These are phyloP conservation scores for Candida coquimbonensis DNA, from an alignment of 805 yeast species.

Conservation along the genomic window DNA sequence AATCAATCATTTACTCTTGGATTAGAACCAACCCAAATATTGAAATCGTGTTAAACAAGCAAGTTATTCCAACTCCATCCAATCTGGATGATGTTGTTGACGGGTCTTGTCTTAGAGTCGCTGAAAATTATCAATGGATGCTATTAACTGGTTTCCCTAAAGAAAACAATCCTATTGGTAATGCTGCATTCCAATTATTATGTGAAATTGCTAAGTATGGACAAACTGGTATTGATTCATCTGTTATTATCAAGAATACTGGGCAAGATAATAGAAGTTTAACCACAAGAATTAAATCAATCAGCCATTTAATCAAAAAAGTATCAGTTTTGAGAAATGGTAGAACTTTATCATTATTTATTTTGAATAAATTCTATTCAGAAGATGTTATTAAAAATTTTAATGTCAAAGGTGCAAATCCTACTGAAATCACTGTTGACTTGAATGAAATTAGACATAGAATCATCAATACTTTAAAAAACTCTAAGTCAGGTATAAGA, in stretches of 20 bases:
- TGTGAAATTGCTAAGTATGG: conserved; percentile 55
- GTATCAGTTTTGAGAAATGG: conserved; percentile 33
- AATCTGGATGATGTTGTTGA: conserved; percentile 3
- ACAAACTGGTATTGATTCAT: conserved; percentile 50
- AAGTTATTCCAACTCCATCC: conserved; percentile 1
- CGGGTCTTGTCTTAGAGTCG: conserved; percentile 29
- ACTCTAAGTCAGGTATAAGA: conserved; percentile 54
- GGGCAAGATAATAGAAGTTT: conserved; percentile 69
- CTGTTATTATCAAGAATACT: conserved; percentile 47
- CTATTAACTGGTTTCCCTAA: conserved; percentile 50
- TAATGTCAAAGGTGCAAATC: conserved; percentile 11
- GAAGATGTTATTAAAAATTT: conserved; percentile 16
- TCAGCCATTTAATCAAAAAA: conserved; percentile 45
- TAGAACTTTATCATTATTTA: conserved; percentile 47
- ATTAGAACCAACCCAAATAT: conserved; percentile 20
- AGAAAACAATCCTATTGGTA: conserved; percentile 48
- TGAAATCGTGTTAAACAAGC: conserved; percentile 2
- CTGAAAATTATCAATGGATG: conserved; percentile 50
- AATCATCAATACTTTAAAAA: conserved; percentile 44
- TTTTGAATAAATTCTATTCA: conserved; percentile 39
- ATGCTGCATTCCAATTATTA: conserved; percentile 45
- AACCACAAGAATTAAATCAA: conserved; percentile 51
- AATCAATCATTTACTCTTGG: conserved; percentile 33
- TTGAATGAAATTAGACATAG: conserved; percentile 23
- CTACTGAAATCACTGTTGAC: conserved; percentile 22